These are phyloP conservation scores for Fusarium temperatum DNA, from an alignment of 2,329 filamentous ascomycete genomes.

Conservation along the genomic window DNA sequence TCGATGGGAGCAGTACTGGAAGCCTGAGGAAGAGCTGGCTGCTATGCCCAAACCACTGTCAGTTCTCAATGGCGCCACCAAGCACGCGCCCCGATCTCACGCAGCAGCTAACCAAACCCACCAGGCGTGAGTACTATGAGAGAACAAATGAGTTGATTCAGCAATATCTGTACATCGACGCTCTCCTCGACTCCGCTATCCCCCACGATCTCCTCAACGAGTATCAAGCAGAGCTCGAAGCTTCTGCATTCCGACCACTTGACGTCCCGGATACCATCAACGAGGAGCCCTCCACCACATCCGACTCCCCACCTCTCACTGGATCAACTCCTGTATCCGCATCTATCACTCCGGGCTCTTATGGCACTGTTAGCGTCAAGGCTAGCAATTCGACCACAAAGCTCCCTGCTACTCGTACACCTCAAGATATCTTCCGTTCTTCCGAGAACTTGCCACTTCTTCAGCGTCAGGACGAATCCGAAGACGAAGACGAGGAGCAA, in stretches of 20 bases:
- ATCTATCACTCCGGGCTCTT: constrained; percentile 40
- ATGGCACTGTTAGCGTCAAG: constrained; percentile 43
- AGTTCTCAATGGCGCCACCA: constrained; percentile 30
- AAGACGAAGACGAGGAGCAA: constrained; percentile 50
- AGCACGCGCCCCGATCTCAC: neutral
- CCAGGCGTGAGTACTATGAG: constrained; percentile 83
- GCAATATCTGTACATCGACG: constrained; percentile 93
- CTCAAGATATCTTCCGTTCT: constrained; percentile 84
- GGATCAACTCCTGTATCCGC: constrained; percentile 26
- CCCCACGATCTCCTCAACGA: constrained; percentile 92
- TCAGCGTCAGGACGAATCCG: constrained; percentile 54
- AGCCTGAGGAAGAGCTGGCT: constrained; percentile 77
- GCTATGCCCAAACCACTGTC: constrained; percentile 76
- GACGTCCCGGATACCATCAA: constrained; percentile 78
- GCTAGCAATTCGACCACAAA: constrained; percentile 45
- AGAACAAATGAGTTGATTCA: constrained; percentile 88
- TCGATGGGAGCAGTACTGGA: constrained; percentile 88
- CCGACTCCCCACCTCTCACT: constrained; percentile 44
- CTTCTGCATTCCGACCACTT: constrained; percentile 61
- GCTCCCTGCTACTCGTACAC: constrained; percentile 76
- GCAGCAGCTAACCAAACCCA: constrained; percentile 3
- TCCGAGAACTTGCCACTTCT: constrained; percentile 76
- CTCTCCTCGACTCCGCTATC: constrained; percentile 88
- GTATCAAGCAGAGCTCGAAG: constrained; percentile 72
- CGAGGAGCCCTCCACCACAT: constrained; percentile 65